Base-by-base conservation (phyloP, 768 basidiomycete genomes). In the Mrakia gelida region DNA sequence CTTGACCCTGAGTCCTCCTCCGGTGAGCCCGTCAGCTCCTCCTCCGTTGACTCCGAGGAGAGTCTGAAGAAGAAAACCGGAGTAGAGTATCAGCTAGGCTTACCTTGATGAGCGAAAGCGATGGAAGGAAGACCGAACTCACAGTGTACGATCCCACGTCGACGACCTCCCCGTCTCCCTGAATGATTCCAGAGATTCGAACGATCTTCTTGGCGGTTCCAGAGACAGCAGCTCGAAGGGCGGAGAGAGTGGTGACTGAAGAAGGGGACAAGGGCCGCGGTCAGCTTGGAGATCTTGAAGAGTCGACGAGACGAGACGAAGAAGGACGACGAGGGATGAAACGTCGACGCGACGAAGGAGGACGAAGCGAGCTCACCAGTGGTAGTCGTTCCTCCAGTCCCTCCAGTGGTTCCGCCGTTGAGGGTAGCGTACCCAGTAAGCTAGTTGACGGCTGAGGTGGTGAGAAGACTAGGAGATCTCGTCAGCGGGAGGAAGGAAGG, bases 1-100 rank as follows among this genome's bases (percentile, higher is more conserved):
- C 49, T 52, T 52, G 4, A 52, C 49, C 21, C 49, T 26, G 1
- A 59, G 8, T n/a, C 59, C 59, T 59, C 59, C 59, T 8, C n/a
- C n/a, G 7, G 8, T 28, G 2, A 59, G 26, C 2, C 59, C 59
- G n/a, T 59, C 59, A 23, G 13, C 59, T 26, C 26, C 59, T 59
- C 59, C 59, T n/a, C 59, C 59, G 59, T 59, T 59, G 59, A 59
- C 59, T 59, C 59, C 59, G 59, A 59, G 59, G 59, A 59, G 23
- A 28, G 59, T n/a, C 54, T 56, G 54, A 56, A 16, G 18, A 21
- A n/a, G 4, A 21, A 4, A 26, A 21, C 2, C 1, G 21, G 26
- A 7, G 4, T 18, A 4, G 54, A 38, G 38, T 38, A 38, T 56
- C 54, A 56, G 54, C 21, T 23, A 6, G 52, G 23, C 3, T 16